phyloP scores from a whole-genome alignment of 345 rosid genomes.

The Erysimum cheiranthoides region DNA sequence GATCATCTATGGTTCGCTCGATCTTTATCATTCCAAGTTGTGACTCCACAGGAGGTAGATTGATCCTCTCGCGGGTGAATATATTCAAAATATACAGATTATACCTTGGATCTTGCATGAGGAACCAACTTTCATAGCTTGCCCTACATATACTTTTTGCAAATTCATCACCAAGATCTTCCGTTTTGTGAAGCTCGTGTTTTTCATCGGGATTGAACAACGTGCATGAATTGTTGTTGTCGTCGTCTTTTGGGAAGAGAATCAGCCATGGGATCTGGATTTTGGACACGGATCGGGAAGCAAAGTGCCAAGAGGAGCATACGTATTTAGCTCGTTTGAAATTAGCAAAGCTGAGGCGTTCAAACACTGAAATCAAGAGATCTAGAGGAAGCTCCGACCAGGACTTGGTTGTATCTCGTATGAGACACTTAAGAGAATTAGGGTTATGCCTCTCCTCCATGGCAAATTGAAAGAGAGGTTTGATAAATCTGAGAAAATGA shows the following conservation, averaged over 20 bases:
- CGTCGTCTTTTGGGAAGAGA: not conserved
- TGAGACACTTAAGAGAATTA: no score
- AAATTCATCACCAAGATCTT: not conserved
- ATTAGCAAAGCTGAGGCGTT: no score
- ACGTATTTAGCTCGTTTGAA: no score
- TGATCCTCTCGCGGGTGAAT: not conserved
- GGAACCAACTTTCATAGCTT: not conserved
- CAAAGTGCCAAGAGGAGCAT: no score
- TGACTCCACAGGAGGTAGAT: not conserved
- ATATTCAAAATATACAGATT: not conserved
- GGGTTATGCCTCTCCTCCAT: no score
- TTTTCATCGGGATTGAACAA: not conserved
- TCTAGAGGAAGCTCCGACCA: no score
- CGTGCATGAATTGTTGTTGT: not conserved
- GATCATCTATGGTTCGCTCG: not conserved
- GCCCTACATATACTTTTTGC: not conserved
- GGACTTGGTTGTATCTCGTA: no score
- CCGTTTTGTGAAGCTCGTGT: not conserved
- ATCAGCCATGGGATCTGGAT: not conserved
- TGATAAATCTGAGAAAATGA: no score
- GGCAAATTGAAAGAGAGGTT: no score
- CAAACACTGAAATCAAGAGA: no score
- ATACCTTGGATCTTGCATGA: not conserved
- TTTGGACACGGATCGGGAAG: no score
- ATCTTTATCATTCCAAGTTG: no score